Conservation (phyloP, 2,329 filamentous ascomycete genomes). For the Diaporthe vaccinii region DNA sequence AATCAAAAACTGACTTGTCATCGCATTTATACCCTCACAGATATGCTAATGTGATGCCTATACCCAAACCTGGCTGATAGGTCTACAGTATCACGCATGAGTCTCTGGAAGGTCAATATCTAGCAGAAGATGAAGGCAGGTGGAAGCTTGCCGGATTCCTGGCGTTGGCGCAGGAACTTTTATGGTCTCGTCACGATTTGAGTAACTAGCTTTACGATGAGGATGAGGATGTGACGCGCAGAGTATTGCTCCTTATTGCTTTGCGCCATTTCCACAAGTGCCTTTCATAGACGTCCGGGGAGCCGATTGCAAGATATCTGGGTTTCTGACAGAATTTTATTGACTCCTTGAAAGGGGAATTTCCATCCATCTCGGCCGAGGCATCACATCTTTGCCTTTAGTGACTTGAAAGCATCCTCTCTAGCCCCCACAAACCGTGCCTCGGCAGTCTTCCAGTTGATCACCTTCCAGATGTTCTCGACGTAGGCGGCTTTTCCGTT, state of each 20-base stretch:
- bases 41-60: too few species aligned
- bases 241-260: too few species aligned
- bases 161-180: not conserved
- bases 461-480: conserved; percentile 82
- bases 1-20: too few species aligned
- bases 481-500: conserved; percentile 83
- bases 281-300: not conserved
- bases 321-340: not conserved
- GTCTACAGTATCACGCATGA: too few species aligned
- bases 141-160: too few species aligned
- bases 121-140: too few species aligned
- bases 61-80: too few species aligned
- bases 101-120: too few species aligned
- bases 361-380: not conserved
- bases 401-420: conserved; percentile 61
- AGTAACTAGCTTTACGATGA: not conserved
- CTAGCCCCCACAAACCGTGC: conserved; percentile 67
- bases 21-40: too few species aligned
- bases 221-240: not conserved
- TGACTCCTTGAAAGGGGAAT: not conserved
- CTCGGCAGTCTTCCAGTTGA: conserved; percentile 83
- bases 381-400: conserved; percentile 50
- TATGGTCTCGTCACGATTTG: not conserved
- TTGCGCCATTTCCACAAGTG: not conserved
- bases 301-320: not conserved